Evolutionary conservation across 2,329 filamentous ascomycete genomes (phyloP).

Genomic region (Calycina marina): DNA sequence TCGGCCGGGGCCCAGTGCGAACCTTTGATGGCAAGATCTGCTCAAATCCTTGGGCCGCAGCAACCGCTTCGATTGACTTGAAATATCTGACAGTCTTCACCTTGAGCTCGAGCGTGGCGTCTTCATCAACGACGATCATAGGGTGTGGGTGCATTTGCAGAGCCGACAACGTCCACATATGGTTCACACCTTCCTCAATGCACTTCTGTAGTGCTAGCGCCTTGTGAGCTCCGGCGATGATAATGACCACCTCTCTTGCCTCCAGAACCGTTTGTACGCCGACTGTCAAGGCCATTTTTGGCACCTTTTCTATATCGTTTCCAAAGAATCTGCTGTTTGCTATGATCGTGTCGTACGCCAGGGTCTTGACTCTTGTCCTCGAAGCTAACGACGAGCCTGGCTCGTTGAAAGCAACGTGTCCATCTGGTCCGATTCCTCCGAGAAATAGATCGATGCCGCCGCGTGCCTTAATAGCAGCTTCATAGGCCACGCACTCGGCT

Average conservation of each 20-base stretch:
- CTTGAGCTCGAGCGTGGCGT: constrained; percentile 57
- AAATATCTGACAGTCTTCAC: constrained; percentile 66
- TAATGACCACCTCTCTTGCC: constrained; percentile 66
- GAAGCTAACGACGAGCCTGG: constrained; percentile 66
- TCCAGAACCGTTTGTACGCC: constrained; percentile 75
- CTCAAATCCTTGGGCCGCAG: constrained; percentile 39
- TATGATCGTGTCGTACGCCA: constrained; percentile 75
- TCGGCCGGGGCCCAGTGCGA: constrained; percentile 31
- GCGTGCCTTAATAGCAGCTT: constrained; percentile 56
- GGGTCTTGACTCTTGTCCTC: constrained; percentile 70
- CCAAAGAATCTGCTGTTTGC: constrained; percentile 77
- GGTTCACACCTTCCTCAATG: constrained; percentile 69
- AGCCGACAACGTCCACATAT: constrained; percentile 80
- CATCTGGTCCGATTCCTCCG: constrained; percentile 72
- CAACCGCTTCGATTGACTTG: constrained; percentile 55
- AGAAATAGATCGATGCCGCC: constrained; percentile 80
- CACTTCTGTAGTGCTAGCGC: constrained; percentile 65
- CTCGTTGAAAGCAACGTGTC: constrained; percentile 85
- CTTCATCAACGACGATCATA: constrained; percentile 72
- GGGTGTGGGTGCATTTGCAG: constrained; percentile 70
- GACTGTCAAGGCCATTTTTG: constrained; percentile 70
- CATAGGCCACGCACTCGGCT: constrained; percentile 65
- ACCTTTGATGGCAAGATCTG: constrained; percentile 42
- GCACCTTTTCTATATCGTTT: constrained; percentile 59
- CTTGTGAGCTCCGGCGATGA: constrained; percentile 72